A percentile compares a stretch with the other conserved stretches of the same genome.
Conservation (phyloP, 352 stramenopile species). For the Phytopythium litorale region DNA sequence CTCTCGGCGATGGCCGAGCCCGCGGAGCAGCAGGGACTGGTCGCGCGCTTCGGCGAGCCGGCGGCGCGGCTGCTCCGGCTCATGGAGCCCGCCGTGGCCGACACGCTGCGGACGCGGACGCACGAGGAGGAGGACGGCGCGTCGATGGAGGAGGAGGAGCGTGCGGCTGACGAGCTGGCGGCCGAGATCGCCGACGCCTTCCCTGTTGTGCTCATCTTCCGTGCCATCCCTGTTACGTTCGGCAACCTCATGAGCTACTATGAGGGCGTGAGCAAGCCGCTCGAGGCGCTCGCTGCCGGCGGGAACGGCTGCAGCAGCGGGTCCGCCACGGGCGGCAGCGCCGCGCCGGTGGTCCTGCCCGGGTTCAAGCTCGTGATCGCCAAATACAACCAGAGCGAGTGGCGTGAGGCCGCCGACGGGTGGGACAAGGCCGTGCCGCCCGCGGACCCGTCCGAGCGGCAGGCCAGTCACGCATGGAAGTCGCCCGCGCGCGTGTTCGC, state of each 20-base stretch:
- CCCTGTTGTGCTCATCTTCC: conserved; percentile 72
- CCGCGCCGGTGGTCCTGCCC: conserved; percentile 39
- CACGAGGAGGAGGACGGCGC: conserved; percentile 4
- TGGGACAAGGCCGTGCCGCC: conserved; percentile 15
- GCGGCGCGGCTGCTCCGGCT: conserved; percentile 39
- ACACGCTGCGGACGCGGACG: background rate
- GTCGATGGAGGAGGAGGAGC: conserved; percentile 66
- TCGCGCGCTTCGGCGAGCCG: conserved; percentile 49
- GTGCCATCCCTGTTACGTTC: conserved; percentile 53
- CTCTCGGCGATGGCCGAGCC: conserved; percentile 24
- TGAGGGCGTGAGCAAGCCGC: conserved; percentile 25
- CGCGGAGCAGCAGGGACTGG: conserved; percentile 12
- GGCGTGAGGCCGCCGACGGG: conserved; percentile 12
- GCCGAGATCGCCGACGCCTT: conserved; percentile 54
- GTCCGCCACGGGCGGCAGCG: background rate
- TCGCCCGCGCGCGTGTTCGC: conserved; percentile 37
- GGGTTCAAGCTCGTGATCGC: conserved; percentile 81
- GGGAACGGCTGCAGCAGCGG: background rate
- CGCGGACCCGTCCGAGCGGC: background rate
- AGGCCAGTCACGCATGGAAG: conserved; percentile 45
- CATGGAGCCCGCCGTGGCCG: conserved; percentile 32
- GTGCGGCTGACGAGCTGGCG: conserved; percentile 60
- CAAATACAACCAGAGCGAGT: conserved; percentile 34
- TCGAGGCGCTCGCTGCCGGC: conserved; percentile 16
- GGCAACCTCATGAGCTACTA: conserved; percentile 80